Percentiles rank a stretch among this genome's conserved stretches.
These are phyloP conservation scores for Arthrinium phaeospermum DNA, from an alignment of 2,329 filamentous ascomycete genomes.

Conservation along the genomic window DNA sequence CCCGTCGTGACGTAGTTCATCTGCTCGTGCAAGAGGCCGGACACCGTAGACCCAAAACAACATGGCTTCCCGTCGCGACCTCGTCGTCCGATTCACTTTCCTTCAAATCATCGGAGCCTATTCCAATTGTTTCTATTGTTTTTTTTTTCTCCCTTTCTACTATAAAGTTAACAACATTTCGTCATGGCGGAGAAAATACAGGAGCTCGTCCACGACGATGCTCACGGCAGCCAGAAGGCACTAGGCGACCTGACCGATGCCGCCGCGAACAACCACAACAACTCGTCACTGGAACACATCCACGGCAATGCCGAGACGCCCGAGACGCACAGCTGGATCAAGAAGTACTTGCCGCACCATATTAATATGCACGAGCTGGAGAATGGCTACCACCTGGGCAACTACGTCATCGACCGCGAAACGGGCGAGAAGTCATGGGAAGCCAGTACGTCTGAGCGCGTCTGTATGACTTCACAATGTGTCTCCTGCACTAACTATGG, in stretches of 20 bases:
- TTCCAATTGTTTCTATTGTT: not conserved
- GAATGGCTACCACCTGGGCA: not conserved
- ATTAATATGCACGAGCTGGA: not conserved
- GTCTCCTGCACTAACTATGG: not conserved
- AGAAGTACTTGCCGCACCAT: not conserved
- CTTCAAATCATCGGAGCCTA: not conserved
- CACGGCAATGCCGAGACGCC: not conserved
- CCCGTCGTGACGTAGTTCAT: not conserved
- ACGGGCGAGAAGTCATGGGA: not conserved
- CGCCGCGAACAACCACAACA: not conserved
- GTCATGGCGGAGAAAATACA: not conserved
- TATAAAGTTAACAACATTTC: not conserved
- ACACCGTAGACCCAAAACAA: not conserved
- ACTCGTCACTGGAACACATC: not conserved
- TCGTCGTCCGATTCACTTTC: no score
- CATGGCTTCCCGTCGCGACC: not conserved
- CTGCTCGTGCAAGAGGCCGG: not conserved
- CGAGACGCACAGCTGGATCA: conserved; percentile 6
- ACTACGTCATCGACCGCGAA: not conserved
- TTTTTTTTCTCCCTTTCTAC: no score
- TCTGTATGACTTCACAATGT: not conserved
- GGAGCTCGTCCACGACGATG: not conserved
- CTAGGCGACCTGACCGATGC: not conserved
- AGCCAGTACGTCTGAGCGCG: not conserved
- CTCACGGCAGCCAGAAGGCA: not conserved